phyloP scores from a whole-genome alignment of 345 rosid species.

The Citrus cavaleriei region DNA sequence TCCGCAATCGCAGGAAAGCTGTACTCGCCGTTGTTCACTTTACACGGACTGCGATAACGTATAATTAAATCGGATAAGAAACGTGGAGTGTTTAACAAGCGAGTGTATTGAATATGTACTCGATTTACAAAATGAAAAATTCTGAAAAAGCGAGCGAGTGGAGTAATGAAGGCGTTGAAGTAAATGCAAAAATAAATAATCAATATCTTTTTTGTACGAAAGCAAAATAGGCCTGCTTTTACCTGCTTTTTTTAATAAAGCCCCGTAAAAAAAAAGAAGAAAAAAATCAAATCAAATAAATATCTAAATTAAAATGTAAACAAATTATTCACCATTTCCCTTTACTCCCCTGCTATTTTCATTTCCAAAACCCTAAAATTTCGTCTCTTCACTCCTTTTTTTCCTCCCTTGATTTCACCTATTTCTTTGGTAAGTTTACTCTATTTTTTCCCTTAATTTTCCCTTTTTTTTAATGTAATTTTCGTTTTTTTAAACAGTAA shows the following conservation, averaged over 20 bases:
- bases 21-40: not conserved
- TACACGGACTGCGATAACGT: too few relatives aligned
- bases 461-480: not conserved
- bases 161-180: slow-evolving; percentile 12
- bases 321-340: not conserved
- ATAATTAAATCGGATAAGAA: not conserved
- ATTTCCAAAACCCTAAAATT: slow-evolving; percentile 12
- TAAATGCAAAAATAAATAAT: slow-evolving; percentile 12
- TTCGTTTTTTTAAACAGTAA: slow-evolving; percentile 21
- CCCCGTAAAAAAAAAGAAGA: not conserved
- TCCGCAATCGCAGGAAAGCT: not conserved
- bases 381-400: slow-evolving; percentile 6
- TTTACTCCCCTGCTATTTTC: slow-evolving; percentile 1
- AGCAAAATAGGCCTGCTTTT: slow-evolving; percentile 19
- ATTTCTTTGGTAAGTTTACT: slow-evolving; percentile 32
- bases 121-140: not conserved
- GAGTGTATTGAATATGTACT: not conserved
- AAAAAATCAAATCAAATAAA: not conserved
- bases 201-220: slow-evolving; percentile 5
- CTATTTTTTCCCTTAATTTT: slow-evolving; percentile 6
- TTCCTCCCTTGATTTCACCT: not conserved
- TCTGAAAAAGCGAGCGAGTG: not conserved
- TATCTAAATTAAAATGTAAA: slow-evolving; percentile 4
- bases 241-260: slow-evolving; percentile 21
- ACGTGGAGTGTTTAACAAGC: not conserved